These are phyloP conservation scores for Diacronema lutheri DNA, from an alignment of 78 protist species.

Conservation along the genomic window DNA sequence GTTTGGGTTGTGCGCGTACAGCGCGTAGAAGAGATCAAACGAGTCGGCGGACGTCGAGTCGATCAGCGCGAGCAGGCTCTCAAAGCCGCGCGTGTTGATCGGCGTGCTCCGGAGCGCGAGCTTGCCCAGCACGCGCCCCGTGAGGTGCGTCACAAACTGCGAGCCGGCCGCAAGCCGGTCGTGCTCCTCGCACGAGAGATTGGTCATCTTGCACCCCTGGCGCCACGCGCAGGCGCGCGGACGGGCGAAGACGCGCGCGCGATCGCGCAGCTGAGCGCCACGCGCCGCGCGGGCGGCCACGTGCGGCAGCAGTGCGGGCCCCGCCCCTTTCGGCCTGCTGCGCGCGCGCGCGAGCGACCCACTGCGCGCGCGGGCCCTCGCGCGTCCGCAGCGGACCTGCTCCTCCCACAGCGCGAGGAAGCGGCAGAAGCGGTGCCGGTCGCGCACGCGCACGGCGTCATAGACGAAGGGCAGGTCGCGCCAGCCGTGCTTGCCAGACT, in stretches of 20 bases:
- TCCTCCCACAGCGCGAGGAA: conserved; percentile 15
- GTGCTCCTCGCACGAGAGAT: conserved; percentile 26
- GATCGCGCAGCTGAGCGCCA: too few relatives aligned
- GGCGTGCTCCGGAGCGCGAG: not conserved
- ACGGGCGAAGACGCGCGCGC: too few relatives aligned
- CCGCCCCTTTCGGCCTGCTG: too few relatives aligned
- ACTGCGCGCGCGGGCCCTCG: too few relatives aligned
- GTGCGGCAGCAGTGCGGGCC: too few relatives aligned
- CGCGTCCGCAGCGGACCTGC: too few relatives aligned
- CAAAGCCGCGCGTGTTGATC: conserved; percentile 9
- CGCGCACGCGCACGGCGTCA: not conserved
- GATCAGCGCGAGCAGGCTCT: conserved; percentile 3
- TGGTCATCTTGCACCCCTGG: not conserved
- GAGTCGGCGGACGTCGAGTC: conserved; percentile 28
- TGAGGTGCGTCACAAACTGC: conserved; percentile 30
- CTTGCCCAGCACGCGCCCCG: conserved; percentile 13
- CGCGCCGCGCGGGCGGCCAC: not conserved
- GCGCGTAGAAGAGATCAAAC: conserved; percentile 33
- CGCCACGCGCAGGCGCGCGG: too few relatives aligned
- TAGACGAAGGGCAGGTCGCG: not conserved
- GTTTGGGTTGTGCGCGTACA: conserved; percentile 22
- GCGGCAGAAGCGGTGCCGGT: conserved; percentile 8
- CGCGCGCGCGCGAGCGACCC: too few relatives aligned
- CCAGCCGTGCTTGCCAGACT: conserved; percentile 9
- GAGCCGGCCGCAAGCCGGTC: conserved; percentile 15